Conservation (phyloP, 1,284 basidiomycete genomes). For the Cronartium quercuum region DNA sequence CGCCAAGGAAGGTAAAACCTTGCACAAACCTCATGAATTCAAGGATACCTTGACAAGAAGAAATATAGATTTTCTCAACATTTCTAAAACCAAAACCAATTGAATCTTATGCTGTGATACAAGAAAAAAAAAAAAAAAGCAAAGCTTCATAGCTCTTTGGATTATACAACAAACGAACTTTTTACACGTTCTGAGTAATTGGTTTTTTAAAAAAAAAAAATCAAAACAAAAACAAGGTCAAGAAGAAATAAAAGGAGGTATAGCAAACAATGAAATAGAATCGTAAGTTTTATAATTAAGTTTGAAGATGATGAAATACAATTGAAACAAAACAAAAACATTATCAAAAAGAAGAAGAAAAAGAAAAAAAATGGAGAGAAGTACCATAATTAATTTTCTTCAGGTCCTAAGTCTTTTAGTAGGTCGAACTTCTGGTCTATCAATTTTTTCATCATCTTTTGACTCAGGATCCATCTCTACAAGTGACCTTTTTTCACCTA, state of each 20-base stretch:
- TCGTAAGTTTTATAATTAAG: not conserved
- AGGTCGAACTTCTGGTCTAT: not conserved
- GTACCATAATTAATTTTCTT: not conserved
- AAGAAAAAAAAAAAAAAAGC: not conserved
- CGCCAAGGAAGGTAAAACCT: too few relatives aligned
- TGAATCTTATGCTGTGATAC: too few relatives aligned
- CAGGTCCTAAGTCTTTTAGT: not conserved
- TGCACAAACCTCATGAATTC: too few relatives aligned
- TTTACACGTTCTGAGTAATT: not conserved
- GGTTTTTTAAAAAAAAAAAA: not conserved
- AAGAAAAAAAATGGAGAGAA: not conserved
- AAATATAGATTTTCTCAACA: too few relatives aligned
- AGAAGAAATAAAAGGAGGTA: not conserved
- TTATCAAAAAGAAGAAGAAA: not conserved
- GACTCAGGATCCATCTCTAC: not conserved
- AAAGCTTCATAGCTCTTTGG: too few relatives aligned
- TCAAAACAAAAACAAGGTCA: not conserved
- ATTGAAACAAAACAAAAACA: not conserved
- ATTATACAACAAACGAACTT: not conserved
- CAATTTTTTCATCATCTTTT: not conserved
- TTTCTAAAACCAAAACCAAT: too few relatives aligned
- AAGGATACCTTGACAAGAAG: too few relatives aligned
- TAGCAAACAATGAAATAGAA: not conserved
- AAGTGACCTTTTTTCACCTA: not conserved
- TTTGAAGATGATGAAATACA: not conserved